Percentiles rank a stretch among this genome's conserved stretches.
Conservation (phyloP, 352 stramenopile species). For the Phytophthora aleatoria region DNA sequence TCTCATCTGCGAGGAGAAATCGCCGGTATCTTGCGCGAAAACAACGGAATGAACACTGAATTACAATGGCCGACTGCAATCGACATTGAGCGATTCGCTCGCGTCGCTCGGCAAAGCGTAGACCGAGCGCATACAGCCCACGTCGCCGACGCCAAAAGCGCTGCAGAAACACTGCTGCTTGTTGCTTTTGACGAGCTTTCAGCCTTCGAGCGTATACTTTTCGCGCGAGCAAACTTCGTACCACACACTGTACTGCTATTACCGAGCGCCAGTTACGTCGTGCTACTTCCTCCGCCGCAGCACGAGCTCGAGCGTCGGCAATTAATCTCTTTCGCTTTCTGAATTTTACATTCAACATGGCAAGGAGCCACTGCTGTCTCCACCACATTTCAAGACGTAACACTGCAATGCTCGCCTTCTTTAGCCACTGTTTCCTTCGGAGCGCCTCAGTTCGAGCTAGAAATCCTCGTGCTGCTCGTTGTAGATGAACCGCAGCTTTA, state of each 20-base stretch:
- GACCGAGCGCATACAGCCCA: constrained; percentile 44
- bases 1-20: constrained; percentile 16
- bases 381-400: constrained; percentile 29
- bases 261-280: constrained; percentile 28
- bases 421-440: constrained; percentile 23
- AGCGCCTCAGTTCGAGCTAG: constrained; percentile 29
- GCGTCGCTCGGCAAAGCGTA: constrained; percentile 56
- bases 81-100: constrained; percentile 38
- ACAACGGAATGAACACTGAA: constrained; percentile 51
- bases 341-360: constrained; percentile 33
- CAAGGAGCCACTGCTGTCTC: constrained; percentile 19
- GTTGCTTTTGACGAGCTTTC: constrained; percentile 23
- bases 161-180: constrained; percentile 49
- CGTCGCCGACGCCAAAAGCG: constrained; percentile 52
- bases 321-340: constrained; percentile 29
- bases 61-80: constrained; percentile 31
- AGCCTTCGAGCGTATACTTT: constrained; percentile 26
- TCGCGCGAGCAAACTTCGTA: constrained; percentile 41
- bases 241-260: constrained; percentile 45
- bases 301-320: constrained; percentile 32
- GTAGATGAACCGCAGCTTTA: constrained; percentile 33
- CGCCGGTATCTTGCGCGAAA: constrained; percentile 22
- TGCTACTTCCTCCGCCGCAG: constrained; percentile 29
- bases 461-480: constrained; percentile 30
- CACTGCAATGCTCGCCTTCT: constrained; percentile 16